Conservation (phyloP, 2,329 filamentous ascomycete species). For the Cladorrhinum sp. region DNA sequence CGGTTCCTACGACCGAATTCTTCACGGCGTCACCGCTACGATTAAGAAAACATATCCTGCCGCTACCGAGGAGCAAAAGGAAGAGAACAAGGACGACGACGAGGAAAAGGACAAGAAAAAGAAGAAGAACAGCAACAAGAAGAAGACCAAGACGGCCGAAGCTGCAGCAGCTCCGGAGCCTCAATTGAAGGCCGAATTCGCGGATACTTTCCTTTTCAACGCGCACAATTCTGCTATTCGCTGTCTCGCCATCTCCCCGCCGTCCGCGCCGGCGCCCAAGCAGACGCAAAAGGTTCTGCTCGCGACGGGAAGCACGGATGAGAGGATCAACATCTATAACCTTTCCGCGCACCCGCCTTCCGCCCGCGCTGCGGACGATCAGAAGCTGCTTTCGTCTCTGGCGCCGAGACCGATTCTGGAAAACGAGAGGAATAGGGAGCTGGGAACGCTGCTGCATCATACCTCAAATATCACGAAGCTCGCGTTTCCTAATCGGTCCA, state of each 20-base stretch:
- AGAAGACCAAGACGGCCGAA: constrained; percentile 23
- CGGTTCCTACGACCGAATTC: constrained; percentile 88
- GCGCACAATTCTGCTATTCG: constrained; percentile 88
- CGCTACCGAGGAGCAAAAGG: constrained; percentile 11
- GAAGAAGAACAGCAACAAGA: neutral
- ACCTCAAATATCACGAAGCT: constrained; percentile 75
- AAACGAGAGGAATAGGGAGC: constrained; percentile 81
- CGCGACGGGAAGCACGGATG: constrained; percentile 88
- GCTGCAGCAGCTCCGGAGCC: constrained; percentile 16
- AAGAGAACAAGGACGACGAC: constrained; percentile 10
- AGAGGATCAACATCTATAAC: constrained; percentile 91
- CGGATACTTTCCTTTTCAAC: constrained; percentile 93
- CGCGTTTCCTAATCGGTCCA: constrained; percentile 78
- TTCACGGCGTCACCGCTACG: constrained; percentile 85
- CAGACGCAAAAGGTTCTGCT: constrained; percentile 81
- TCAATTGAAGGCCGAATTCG: constrained; percentile 59
- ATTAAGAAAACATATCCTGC: constrained; percentile 33
- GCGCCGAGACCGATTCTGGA: constrained; percentile 72
- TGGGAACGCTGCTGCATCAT: constrained; percentile 86
- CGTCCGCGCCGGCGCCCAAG: constrained; percentile 58
- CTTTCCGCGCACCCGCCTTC: constrained; percentile 67
- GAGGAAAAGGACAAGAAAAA: neutral
- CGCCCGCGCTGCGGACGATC: constrained; percentile 45
- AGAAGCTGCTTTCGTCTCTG: constrained; percentile 62
- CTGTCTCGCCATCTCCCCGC: constrained; percentile 79